Evolutionary conservation across 179 eudicot species (phyloP).

Genomic region (Drosera spatulata): DNA sequence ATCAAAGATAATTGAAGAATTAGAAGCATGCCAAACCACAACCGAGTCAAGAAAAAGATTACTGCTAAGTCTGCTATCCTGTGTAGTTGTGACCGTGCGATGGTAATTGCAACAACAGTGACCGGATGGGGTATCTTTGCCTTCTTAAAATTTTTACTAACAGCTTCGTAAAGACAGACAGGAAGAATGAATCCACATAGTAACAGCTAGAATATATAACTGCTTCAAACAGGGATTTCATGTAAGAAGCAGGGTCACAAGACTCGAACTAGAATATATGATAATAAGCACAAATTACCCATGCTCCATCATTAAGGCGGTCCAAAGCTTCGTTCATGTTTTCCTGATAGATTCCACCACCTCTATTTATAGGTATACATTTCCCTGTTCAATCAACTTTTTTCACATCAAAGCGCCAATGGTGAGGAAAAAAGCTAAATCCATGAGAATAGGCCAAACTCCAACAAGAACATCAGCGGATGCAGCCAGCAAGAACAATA

Average conservation of each 20-base stretch:
- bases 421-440: slow-evolving; percentile 10
- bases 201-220: too few relatives aligned
- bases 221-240: too few relatives aligned
- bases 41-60: background rate
- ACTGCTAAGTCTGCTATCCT: too few relatives aligned
- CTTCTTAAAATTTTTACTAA: too few relatives aligned
- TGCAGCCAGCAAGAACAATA: slow-evolving; percentile 10
- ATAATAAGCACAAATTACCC: slow-evolving; percentile 36
- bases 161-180: too few relatives aligned
- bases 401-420: background rate
- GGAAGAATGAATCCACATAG: too few relatives aligned
- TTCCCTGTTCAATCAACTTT: slow-evolving; percentile 48
- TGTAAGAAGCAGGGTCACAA: background rate
- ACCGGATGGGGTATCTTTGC: too few relatives aligned
- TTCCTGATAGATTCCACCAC: slow-evolving; percentile 89
- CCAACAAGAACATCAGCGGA: background rate
- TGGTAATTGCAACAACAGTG: too few relatives aligned
- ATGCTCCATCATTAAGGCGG: slow-evolving; percentile 65
- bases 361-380: slow-evolving; percentile 92
- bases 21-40: slow-evolving; percentile 4
- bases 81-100: too few relatives aligned
- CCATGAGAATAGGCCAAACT: slow-evolving; percentile 15
- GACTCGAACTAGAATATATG: background rate
- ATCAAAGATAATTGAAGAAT: slow-evolving; percentile 4
- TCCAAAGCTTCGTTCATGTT: slow-evolving; percentile 96